Conservation (phyloP, 129 eudicot genomes). For the Dittrichia graveolens region DNA sequence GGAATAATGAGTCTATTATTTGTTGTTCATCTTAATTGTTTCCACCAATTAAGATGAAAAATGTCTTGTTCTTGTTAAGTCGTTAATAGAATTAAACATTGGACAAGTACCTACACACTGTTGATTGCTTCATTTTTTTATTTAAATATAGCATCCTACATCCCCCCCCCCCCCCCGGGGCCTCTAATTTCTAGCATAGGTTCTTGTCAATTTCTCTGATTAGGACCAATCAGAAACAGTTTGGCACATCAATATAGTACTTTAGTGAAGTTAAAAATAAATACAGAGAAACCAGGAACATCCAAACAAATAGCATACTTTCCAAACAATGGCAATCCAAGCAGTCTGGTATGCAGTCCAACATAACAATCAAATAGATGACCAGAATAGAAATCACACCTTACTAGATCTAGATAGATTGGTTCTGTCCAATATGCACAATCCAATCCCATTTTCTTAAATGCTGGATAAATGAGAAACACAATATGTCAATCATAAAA, state of each 20-base stretch:
- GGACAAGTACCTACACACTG: no score
- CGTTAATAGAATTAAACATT: no score
- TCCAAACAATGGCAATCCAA: not conserved
- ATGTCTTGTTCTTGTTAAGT: no score
- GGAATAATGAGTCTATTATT: no score
- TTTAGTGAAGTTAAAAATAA: not conserved
- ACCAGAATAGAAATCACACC: slow-evolving; percentile 46
- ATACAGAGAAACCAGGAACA: not conserved
- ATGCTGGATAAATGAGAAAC: slow-evolving; percentile 54
- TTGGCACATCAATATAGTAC: not conserved
- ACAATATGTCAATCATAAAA: slow-evolving; percentile 17
- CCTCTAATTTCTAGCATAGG: no score
- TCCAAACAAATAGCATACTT: slow-evolving; percentile 8
- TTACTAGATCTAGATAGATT: slow-evolving; percentile 73
- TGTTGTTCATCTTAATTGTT: no score
- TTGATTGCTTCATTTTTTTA: no score
- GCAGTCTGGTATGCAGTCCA: not conserved
- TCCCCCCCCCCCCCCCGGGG: no score
- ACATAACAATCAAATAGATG: not conserved
- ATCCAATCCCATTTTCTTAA: slow-evolving; percentile 88
- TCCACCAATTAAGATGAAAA: no score
- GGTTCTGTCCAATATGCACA: slow-evolving; percentile 98
- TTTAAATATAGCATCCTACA: no score
- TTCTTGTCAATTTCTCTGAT: no score
- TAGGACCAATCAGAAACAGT: not conserved